Conservation (phyloP, 1,284 basidiomycete genomes). For the Fomitopsis pinicola region DNA sequence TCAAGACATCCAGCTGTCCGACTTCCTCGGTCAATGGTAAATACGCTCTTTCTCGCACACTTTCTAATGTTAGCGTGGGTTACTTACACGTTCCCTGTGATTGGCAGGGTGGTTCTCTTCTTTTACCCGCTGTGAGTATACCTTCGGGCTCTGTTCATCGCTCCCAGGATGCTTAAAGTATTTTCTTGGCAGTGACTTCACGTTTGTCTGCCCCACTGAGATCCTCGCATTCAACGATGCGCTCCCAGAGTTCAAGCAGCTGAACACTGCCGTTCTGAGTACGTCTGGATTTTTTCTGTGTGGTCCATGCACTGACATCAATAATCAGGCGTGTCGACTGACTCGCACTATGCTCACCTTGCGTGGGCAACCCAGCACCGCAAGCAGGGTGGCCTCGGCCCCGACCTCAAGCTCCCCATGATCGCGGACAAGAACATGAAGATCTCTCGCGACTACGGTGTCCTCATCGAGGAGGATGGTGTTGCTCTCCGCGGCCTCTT, state of each 20-base stretch:
- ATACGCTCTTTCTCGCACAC: constrained; percentile 13
- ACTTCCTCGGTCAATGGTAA: constrained; percentile 82
- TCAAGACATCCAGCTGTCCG: constrained; percentile 66
- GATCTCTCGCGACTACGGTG: constrained; percentile 76
- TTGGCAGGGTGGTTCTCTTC: constrained; percentile 19
- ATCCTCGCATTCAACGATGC: constrained; percentile 91
- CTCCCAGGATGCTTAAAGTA: constrained; percentile 9
- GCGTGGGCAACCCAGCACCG: constrained; percentile 81
- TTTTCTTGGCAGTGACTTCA: constrained; percentile 54
- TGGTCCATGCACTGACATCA: background rate
- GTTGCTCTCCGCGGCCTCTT: constrained; percentile 84
- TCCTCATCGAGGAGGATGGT: constrained; percentile 82
- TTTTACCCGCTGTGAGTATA: constrained; percentile 75
- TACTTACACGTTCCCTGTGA: background rate
- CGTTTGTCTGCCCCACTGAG: constrained; percentile 90
- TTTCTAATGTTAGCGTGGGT: background rate
- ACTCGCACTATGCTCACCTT: constrained; percentile 85
- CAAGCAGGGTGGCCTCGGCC: constrained; percentile 83
- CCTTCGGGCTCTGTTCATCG: constrained; percentile 1
- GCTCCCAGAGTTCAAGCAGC: constrained; percentile 64
- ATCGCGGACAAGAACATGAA: constrained; percentile 68
- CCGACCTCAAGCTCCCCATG: constrained; percentile 78
- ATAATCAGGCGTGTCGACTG: constrained; percentile 67
- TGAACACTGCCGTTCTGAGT: constrained; percentile 78
- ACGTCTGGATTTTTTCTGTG: constrained; percentile 13